Evolutionary conservation across 768 basidiomycete species (phyloP), one percentile per base, ranked within the genome.

Genomic region (Strobilomyces confusus): DNA sequence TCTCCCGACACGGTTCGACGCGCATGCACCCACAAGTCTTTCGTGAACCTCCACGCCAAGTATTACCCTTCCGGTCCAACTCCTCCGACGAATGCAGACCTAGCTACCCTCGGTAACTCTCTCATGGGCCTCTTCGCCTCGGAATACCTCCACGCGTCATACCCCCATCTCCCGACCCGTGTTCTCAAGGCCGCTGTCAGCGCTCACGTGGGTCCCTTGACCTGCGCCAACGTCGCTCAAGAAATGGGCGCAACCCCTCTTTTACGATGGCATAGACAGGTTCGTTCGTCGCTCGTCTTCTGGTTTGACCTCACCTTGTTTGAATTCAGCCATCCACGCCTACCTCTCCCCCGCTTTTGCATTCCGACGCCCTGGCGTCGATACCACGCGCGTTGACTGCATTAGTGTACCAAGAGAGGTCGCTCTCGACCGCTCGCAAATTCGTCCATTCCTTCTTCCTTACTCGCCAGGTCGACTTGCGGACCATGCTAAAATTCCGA

Each of bases 381-480:
- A 83, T 93, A 65, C 86, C 94, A 11, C 82, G 93, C 44, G 83
- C 95, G 41, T 75, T 98, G 51, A 86, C 91, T 20, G 95, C 89
- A 11, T 78, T 95, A 49, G 81, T 98, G 52, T 95, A 92, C 73
- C 87, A 92, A 68, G 81, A 90, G 63, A 81, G 86, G 59, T 95
- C 93, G 22, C 80, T 99, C 43, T 77, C 78, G 46, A 83, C 86
- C 9, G 92, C 95, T n/a, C 83, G 93, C 52, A 78, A 84, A 67
- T 98, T 98, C 64, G 87, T 84, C 14, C 90, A 97, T 67, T 81
- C 84, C 4, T 86, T 90, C 71, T 97, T 99, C 79, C 79, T 98
- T 53, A 80, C 80, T 41, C 86, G 97, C 20, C 81, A 89, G 53
- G 78, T 95, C 32, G 92, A 98, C 74, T 68, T 98, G 50, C 77